A percentile compares a stretch with the other conserved stretches of the same genome.
Evolutionary conservation across 768 basidiomycete genomes (phyloP).

Genomic region (Pleurotus tuber-regium): DNA sequence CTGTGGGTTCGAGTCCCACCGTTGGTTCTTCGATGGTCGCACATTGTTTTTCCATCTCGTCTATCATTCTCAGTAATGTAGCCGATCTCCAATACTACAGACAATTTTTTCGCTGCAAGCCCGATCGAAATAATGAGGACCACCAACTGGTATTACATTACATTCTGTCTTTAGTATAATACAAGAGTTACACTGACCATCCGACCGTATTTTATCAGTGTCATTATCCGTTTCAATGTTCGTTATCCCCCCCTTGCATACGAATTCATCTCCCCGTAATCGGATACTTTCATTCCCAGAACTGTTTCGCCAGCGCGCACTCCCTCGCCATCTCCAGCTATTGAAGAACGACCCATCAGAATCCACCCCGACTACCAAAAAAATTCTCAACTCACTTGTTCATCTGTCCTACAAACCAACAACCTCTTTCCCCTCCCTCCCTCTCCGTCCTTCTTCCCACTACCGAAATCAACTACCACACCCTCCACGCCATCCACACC

Average conservation of each 20-base stretch:
- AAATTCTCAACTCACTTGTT: slow-evolving; percentile 47
- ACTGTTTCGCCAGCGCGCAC: slow-evolving; percentile 28
- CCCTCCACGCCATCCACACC: slow-evolving; percentile 33
- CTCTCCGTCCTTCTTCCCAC: slow-evolving; percentile 17
- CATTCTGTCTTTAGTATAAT: too few relatives aligned
- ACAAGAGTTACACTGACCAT: too few relatives aligned
- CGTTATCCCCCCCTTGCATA: too few relatives aligned
- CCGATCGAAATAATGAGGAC: too few relatives aligned
- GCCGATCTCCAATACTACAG: not conserved
- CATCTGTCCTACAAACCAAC: slow-evolving; percentile 66
- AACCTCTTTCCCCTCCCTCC: slow-evolving; percentile 30
- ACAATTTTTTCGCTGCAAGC: not conserved
- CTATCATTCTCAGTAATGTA: not conserved
- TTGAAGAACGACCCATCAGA: not conserved
- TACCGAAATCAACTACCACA: slow-evolving; percentile 47
- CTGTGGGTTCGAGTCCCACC: slow-evolving; percentile 25
- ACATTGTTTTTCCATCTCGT: not conserved
- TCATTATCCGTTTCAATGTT: too few relatives aligned
- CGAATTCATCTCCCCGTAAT: too few relatives aligned
- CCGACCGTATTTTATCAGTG: too few relatives aligned
- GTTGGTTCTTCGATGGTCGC: slow-evolving; percentile 13
- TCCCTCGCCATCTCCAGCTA: slow-evolving; percentile 42
- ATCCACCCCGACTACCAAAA: not conserved
- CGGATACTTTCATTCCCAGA: slow-evolving; percentile 21
- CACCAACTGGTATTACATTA: too few relatives aligned